Evolutionary conservation across 202 grass and related monocot genomes (phyloP).

Genomic region (Setaria italica): DNA sequence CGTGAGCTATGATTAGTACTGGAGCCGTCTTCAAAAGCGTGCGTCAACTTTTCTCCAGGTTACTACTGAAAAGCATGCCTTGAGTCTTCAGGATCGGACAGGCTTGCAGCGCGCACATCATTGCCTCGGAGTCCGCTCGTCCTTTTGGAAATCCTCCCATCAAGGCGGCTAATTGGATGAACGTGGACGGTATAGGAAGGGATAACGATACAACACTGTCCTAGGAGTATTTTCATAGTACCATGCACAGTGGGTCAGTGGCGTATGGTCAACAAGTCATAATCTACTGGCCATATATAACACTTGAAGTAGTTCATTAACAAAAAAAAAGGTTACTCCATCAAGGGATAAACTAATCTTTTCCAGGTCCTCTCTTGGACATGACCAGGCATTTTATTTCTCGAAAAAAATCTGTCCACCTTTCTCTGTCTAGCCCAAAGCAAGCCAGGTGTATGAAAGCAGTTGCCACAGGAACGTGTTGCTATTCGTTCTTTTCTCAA

Average conservation of each 20-base stretch:
- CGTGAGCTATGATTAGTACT: not conserved
- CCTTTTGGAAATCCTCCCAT: not conserved
- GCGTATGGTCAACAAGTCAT: not conserved
- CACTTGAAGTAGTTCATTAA: not conserved
- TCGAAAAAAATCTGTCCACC: not conserved
- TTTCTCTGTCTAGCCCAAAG: conserved; percentile 6
- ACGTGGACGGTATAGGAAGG: not conserved
- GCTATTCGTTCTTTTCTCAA: not conserved
- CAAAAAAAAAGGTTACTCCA: not conserved
- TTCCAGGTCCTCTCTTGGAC: not conserved
- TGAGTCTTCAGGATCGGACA: conserved; percentile 10
- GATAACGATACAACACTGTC: not conserved
- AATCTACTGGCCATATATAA: not conserved
- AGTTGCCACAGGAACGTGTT: not conserved
- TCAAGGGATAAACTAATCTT: not conserved
- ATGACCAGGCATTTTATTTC: not conserved
- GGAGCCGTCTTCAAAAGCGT: conserved; percentile 1
- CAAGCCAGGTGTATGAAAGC: conserved; percentile 25
- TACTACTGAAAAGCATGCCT: not conserved
- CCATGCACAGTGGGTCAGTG: too few relatives aligned
- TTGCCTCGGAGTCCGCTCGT: not conserved
- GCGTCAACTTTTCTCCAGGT: conserved; percentile 15
- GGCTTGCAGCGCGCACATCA: not conserved
- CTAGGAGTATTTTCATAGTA: too few relatives aligned
- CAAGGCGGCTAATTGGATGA: not conserved